Conservation (phyloP, 2,329 filamentous ascomycete genomes). For the Alternaria conjuncta region DNA sequence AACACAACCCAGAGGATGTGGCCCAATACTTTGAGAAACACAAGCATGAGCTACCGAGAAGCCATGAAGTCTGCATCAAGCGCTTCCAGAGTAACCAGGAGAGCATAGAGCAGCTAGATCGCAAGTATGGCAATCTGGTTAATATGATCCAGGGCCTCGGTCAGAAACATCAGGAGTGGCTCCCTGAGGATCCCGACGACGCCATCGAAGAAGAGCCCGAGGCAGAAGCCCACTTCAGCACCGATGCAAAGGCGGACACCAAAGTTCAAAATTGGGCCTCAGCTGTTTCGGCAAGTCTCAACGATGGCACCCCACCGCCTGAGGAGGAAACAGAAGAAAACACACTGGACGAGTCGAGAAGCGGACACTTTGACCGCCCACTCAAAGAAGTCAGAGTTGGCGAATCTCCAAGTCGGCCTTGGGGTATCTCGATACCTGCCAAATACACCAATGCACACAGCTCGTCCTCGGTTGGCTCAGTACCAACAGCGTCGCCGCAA, state of each 20-base stretch:
- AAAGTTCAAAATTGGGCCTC: conserved; percentile 88
- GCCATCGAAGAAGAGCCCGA: conserved; percentile 57
- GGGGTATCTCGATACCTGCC: conserved; percentile 85
- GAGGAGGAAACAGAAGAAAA: conserved; percentile 48
- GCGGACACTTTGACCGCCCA: conserved; percentile 80
- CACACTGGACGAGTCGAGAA: conserved; percentile 64
- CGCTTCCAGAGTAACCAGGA: conserved; percentile 87
- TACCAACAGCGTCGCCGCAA: conserved; percentile 54
- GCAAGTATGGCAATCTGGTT: conserved; percentile 89
- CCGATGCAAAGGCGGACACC: conserved; percentile 62
- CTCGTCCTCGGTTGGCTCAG: conserved; percentile 48
- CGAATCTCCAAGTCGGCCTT: conserved; percentile 90
- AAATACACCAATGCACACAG: conserved; percentile 52
- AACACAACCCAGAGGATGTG: conserved; percentile 91
- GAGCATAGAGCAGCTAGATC: conserved; percentile 85
- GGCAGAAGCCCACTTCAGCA: conserved; percentile 52
- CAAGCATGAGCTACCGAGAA: conserved; percentile 92
- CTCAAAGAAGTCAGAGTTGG: conserved; percentile 90
- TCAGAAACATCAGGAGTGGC: conserved; percentile 84
- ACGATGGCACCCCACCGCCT: conserved; percentile 48
- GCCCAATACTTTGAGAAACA: conserved; percentile 93
- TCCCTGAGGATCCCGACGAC: conserved; percentile 64
- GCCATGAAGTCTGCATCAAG: conserved; percentile 89
- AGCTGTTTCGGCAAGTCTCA: conserved; percentile 67
- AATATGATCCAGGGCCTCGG: conserved; percentile 94